A percentile compares a stretch with the other conserved stretches of the same genome.
phyloP scores from a whole-genome alignment of 768 basidiomycete genomes.

The Hericium erinaceus region DNA sequence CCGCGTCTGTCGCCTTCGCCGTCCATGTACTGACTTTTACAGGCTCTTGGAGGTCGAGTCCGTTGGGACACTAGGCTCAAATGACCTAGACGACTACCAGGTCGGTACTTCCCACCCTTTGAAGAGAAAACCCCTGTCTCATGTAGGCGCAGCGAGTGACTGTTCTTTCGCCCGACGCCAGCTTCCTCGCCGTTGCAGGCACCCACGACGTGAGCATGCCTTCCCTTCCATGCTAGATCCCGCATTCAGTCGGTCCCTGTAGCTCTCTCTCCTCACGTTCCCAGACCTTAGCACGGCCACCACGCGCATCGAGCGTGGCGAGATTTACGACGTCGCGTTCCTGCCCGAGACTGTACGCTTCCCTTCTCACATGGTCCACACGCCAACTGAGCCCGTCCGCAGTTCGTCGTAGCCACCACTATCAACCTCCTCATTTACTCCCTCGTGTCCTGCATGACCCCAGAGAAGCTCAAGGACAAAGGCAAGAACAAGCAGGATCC shows the following conservation, averaged over 20 bases:
- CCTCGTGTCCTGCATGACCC: constrained; percentile 22
- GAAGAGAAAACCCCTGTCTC: background rate
- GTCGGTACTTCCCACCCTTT: constrained; percentile 30
- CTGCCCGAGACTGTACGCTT: constrained; percentile 47
- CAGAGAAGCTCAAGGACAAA: constrained; percentile 25
- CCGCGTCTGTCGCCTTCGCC: constrained; percentile 3
- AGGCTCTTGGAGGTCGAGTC: constrained; percentile 49
- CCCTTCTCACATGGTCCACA: background rate
- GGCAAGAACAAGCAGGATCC: constrained; percentile 33
- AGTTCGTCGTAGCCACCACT: constrained; percentile 65
- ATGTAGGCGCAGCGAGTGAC: constrained; percentile 70
- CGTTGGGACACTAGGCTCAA: constrained; percentile 50
- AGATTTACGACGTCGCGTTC: constrained; percentile 85
- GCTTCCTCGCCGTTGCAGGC: constrained; percentile 63
- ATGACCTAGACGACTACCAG: constrained; percentile 74
- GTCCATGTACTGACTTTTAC: background rate
- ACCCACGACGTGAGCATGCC: constrained; percentile 47
- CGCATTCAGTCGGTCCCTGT: background rate
- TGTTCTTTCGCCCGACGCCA: constrained; percentile 61
- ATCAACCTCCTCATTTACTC: constrained; percentile 57
- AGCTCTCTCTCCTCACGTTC: constrained; percentile 19
- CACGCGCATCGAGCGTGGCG: constrained; percentile 51
- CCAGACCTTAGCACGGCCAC: constrained; percentile 33
- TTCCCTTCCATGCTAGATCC: background rate
- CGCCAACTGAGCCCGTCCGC: background rate